phyloP scores from a whole-genome alignment of 2,329 filamentous ascomycete species.

The Didymella segeticola region DNA sequence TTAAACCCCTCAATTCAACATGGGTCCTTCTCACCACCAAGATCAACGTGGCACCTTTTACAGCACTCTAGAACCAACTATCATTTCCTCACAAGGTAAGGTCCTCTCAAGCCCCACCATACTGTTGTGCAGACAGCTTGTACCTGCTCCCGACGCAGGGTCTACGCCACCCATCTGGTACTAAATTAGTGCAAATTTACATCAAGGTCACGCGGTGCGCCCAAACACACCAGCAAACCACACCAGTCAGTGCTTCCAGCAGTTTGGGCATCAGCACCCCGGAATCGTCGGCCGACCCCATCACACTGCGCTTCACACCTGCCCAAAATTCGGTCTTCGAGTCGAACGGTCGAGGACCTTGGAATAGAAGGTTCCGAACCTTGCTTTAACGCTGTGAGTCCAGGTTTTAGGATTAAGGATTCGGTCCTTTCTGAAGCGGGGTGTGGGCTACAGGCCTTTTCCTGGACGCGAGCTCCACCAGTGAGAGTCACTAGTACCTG shows the following conservation, averaged over 20 bases:
- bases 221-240: not conserved
- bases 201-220: not conserved
- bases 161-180: not conserved
- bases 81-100: not conserved
- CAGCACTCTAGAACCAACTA: not conserved
- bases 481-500: not conserved
- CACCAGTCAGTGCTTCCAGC: conserved; percentile 4
- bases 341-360: not conserved
- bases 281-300: not conserved
- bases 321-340: not conserved
- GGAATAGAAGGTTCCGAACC: not conserved
- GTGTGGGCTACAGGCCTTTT: too few species aligned
- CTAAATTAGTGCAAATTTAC: conserved; percentile 11
- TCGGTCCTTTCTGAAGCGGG: conserved; percentile 1
- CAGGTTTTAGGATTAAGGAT: not conserved
- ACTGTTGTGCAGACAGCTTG: not conserved
- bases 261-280: not conserved
- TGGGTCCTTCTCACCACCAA: not conserved
- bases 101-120: not conserved
- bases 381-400: not conserved
- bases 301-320: not conserved
- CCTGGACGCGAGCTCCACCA: not conserved
- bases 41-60: not conserved
- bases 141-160: conserved; percentile 14
- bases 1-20: not conserved